phyloP scores from a whole-genome alignment of 495 filamentous ascomycete species.

The Saxispiralis lemnorum region DNA sequence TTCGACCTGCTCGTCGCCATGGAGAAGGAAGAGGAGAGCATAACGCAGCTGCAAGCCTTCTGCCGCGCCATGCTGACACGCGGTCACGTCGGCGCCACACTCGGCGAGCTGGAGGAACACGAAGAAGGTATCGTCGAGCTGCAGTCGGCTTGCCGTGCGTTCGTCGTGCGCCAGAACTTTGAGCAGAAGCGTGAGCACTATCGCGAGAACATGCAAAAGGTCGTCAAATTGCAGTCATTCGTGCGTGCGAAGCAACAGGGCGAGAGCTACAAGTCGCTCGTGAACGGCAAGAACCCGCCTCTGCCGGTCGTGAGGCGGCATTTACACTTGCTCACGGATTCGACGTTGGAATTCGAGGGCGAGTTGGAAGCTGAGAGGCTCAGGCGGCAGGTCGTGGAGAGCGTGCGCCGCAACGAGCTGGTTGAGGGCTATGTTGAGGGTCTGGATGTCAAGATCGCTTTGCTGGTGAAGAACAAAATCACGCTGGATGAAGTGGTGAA shows the following conservation, averaged over 20 bases:
- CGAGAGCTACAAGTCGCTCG: constrained; percentile 90
- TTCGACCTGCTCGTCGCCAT: constrained; percentile 38
- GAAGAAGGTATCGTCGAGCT: constrained; percentile 57
- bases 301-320: constrained; percentile 94
- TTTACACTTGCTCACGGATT: constrained; percentile 93
- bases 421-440: constrained; percentile 96
- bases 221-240: constrained; percentile 95
- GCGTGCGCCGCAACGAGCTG: constrained; percentile 90
- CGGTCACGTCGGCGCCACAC: constrained; percentile 45
- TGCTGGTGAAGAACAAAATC: constrained; percentile 98
- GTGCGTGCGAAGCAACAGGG: constrained; percentile 85
- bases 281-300: constrained; percentile 91
- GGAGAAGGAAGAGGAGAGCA: constrained; percentile 35
- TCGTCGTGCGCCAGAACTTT: constrained; percentile 55
- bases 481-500: constrained; percentile 94
- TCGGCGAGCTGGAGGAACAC: constrained; percentile 61
- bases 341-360: constrained; percentile 96
- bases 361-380: constrained; percentile 90
- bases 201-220: constrained; percentile 93
- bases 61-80: constrained; percentile 65
- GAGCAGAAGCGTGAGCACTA: constrained; percentile 75
- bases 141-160: constrained; percentile 59
- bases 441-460: constrained; percentile 94
- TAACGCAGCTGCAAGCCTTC: constrained; percentile 52
- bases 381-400: constrained; percentile 86